Conservation (phyloP, 106 monocot genomes). For the Acanthochlamys bracteata region DNA sequence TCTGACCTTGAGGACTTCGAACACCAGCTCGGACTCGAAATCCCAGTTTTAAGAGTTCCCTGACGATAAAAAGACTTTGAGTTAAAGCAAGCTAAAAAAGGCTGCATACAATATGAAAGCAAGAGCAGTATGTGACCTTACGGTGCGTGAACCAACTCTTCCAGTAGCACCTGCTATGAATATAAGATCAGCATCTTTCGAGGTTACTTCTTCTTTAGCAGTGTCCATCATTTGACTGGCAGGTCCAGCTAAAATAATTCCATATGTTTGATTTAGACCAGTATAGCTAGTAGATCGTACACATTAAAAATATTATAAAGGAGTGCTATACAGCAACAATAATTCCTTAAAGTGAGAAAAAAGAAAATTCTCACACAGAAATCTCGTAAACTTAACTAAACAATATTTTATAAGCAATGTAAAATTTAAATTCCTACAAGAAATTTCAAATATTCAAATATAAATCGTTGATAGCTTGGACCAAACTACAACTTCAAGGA, state of each 20-base stretch:
- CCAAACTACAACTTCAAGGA: too few species aligned
- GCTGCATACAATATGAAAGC: too few species aligned
- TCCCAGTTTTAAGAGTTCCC: constrained; percentile 87
- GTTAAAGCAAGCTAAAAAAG: background rate
- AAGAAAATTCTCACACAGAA: background rate
- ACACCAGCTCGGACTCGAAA: constrained; percentile 83
- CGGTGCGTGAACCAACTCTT: constrained; percentile 80
- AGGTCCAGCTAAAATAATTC: constrained; percentile 14
- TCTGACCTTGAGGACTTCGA: constrained; percentile 46
- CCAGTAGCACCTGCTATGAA: constrained; percentile 95
- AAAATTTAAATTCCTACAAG: background rate
- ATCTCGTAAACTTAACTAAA: background rate
- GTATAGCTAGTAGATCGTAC: background rate
- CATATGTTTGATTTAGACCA: background rate
- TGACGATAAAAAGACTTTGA: constrained; percentile 12
- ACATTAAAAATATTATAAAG: too few species aligned
- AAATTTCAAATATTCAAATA: too few species aligned
- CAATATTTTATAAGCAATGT: too few species aligned
- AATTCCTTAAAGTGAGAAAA: background rate
- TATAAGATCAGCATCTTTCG: constrained; percentile 35
- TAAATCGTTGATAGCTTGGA: too few species aligned
- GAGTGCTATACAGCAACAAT: too few species aligned
- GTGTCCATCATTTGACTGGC: constrained; percentile 4
- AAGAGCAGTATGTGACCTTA: constrained; percentile 41
- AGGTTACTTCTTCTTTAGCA: constrained; percentile 11